Evolutionary conservation across 2,329 filamentous ascomycete species (phyloP).

Genomic region (Sordariomycetes sp.): DNA sequence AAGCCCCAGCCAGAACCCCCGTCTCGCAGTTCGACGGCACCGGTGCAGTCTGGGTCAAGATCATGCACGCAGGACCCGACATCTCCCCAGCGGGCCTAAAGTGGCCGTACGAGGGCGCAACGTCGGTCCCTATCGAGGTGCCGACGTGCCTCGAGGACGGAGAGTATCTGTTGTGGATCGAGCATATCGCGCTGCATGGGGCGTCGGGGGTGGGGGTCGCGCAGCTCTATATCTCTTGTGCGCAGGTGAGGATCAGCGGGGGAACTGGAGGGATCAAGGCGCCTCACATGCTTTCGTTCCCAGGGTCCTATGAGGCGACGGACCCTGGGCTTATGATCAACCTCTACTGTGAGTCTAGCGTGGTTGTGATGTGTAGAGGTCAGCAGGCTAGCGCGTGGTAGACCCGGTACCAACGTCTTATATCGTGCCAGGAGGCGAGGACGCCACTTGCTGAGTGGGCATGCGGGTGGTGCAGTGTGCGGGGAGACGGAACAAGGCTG

Average conservation of each 20-base stretch:
- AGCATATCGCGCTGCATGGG: conserved; percentile 18
- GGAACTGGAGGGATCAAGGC: conserved; percentile 4
- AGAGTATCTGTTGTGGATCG: conserved; percentile 14
- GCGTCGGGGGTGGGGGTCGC: conserved; percentile 15
- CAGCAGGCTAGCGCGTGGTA: not conserved
- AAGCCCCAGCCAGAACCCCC: conserved; percentile 17
- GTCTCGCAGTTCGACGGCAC: conserved; percentile 20
- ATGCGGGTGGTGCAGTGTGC: not conserved
- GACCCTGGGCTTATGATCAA: conserved; percentile 28
- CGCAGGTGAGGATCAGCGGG: conserved; percentile 10
- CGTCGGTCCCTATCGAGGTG: conserved; percentile 9
- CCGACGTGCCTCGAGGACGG: conserved; percentile 10
- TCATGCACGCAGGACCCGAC: conserved; percentile 25
- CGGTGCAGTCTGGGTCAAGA: conserved; percentile 27
- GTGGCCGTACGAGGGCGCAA: conserved; percentile 22
- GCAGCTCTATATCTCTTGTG: conserved; percentile 16
- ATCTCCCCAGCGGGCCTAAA: conserved; percentile 20
- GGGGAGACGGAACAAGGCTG: no score
- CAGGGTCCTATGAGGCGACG: conserved; percentile 23
- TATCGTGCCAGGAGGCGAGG: conserved; percentile 6
- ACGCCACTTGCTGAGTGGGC: conserved; percentile 2
- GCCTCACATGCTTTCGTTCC: conserved; percentile 20
- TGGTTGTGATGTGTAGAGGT: not conserved
- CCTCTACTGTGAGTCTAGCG: conserved; percentile 19
- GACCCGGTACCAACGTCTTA: conserved; percentile 4